Base-by-base conservation (phyloP, 805 yeast species). In the Cyberlindnera xishuangbannaensis region DNA sequence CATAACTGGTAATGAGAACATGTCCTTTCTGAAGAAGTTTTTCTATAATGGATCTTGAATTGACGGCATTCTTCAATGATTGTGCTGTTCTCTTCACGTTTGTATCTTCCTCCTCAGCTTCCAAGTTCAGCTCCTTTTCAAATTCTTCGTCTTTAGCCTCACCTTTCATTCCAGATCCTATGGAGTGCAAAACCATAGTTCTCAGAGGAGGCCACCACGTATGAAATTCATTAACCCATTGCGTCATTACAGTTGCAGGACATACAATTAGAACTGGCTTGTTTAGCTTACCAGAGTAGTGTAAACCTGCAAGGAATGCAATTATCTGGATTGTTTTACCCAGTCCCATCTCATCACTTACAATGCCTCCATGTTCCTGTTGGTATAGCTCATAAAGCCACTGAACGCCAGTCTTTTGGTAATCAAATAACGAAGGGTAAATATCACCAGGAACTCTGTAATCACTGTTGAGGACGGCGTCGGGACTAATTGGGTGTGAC, bases 151-250 rank as follows among this genome's bases (percentile, higher is more conserved):
- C 76, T 11, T 60, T 64, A 0, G 55, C 34, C 14, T 50, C 53
- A 3, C 47, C 55, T 28, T 50, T 50, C 88, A 90, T 80, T 1
- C 95, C 97, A 1, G 86, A 64, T 0, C 98, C 98, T 30, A 87
- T 92, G 2, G 96, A 80, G 55, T 92, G 98, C 20, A 92, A 59
- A 30, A 92, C 85, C 5, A 84, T 76, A 5, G 87, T 76, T 40
- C 98, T 59, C 18, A 92, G 66, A 0, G 97, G 86, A 3, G 97
- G 97, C 97, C 97, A 92, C 98, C 98, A 92, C 31, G 80, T 73
- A 48, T 90, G 97, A 30, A 92, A 75, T 57, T 92, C 98, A 41
- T 80, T 81, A n/a, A 86, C 90, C 98, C 98, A 92, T 52, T 92
- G 98, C 40, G 77, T 82, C 69, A 92, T 64, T 0, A 92, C 97